Conservation (phyloP, 2,329 filamentous ascomycete genomes). For the Phoma herbarum region DNA sequence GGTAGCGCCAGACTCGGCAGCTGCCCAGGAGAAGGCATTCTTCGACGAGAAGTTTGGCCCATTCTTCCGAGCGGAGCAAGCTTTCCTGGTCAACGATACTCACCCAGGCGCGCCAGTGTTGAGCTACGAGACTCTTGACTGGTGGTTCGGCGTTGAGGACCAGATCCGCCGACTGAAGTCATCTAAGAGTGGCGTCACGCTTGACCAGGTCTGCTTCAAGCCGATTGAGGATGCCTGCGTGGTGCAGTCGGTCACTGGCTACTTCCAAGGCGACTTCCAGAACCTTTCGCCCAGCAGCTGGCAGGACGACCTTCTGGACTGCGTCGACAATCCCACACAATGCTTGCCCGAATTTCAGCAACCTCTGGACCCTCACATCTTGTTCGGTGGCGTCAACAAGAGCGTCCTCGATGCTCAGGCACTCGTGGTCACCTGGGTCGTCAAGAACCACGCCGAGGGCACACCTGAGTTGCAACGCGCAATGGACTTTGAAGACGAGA, state of each 20-base stretch:
- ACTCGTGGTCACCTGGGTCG: slow-evolving; percentile 92
- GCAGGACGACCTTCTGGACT: slow-evolving; percentile 75
- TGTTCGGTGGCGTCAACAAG: slow-evolving; percentile 81
- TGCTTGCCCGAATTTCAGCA: slow-evolving; percentile 91
- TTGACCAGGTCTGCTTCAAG: slow-evolving; percentile 93
- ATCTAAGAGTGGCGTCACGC: slow-evolving; percentile 69
- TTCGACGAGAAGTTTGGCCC: slow-evolving; percentile 94
- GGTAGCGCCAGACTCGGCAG: slow-evolving; percentile 93
- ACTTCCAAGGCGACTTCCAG: slow-evolving; percentile 75
- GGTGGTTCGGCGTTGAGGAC: slow-evolving; percentile 93
- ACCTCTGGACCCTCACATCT: slow-evolving; percentile 83
- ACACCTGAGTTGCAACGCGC: slow-evolving; percentile 74
- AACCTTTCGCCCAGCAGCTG: slow-evolving; percentile 73
- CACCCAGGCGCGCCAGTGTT: slow-evolving; percentile 75
- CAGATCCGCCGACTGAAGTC: slow-evolving; percentile 78
- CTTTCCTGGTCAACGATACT: slow-evolving; percentile 92
- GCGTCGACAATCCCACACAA: slow-evolving; percentile 77
- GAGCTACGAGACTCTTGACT: slow-evolving; percentile 84
- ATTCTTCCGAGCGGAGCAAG: slow-evolving; percentile 93
- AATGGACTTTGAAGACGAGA: slow-evolving; percentile 86
- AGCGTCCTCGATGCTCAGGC: slow-evolving; percentile 77
- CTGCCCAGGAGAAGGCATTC: slow-evolving; percentile 91
- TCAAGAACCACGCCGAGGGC: slow-evolving; percentile 83
- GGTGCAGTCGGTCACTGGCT: slow-evolving; percentile 89
- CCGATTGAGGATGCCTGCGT: slow-evolving; percentile 90